Evolutionary conservation across 2,329 filamentous ascomycete species (phyloP), one percentile per base, ranked within the genome.

Genomic region (Aspergillus sp.): DNA sequence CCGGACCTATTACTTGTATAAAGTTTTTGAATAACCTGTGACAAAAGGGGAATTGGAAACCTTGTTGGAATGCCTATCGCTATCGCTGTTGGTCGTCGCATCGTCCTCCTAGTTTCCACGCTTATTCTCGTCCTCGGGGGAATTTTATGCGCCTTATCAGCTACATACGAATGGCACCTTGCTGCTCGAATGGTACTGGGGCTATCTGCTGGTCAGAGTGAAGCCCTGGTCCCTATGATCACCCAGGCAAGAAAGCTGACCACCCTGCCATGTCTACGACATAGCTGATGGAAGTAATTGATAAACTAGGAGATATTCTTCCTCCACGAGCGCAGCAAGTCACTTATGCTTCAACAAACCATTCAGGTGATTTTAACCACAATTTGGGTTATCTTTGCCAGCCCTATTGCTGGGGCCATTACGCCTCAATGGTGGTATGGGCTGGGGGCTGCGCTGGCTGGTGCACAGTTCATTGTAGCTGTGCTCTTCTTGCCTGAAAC

Each of bases 381-480:
- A 1, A 52, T 70, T 3, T 68, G 59, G 45, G 56, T 62, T 0
- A 57, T 74, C 0, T 68, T 68, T 34, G 68, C 71, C 1, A 66
- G 66, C 5, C 68, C 68, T 2, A 71, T 74, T 33, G 69, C 69
- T 3, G 64, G 53, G 0, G 65, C 60, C 0, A 69, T 73, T 6
- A 68, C 67, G 0, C 62, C 69, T 0, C 46, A 58, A 3, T 66
- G 69, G 36, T 74, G 71, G 71, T 74, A 74, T 35, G 61, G 63
- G 1, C 57, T 74, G 5, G 69, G 68, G 1, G 65, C 61, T 4
- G 61, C 60, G 1, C 47, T 73, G 1, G 50, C 58, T 1, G 68
- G 56, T 4, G 46, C 61, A 0, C 59, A 64, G 5, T 57, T 69
- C 2, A 11, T 72, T 10, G 39, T 67, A 1, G 63, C 66, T 1